A percentile compares a stretch with the other conserved stretches of the same genome.
These are phyloP conservation scores for Exophiala sp. DNA, from an alignment of 2,329 filamentous ascomycete species.

Conservation along the genomic window DNA sequence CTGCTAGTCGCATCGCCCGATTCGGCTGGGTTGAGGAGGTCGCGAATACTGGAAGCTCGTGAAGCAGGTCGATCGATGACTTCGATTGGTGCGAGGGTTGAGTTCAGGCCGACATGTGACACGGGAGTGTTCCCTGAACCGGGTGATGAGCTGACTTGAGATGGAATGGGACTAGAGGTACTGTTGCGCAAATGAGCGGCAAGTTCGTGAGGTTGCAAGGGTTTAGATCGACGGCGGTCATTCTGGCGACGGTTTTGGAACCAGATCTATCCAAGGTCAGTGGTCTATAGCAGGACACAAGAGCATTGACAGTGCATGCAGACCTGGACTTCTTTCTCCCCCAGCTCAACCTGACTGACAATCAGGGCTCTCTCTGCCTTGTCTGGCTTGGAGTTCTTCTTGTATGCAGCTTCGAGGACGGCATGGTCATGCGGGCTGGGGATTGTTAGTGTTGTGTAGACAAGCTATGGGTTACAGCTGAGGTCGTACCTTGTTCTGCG, in stretches of 20 bases:
- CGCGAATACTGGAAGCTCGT: conserved; percentile 24
- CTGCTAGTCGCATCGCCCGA: conserved; percentile 6
- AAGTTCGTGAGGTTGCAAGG: conserved; percentile 71
- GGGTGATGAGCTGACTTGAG: conserved; percentile 10
- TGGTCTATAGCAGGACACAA: conserved; percentile 14
- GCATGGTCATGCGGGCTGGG: conserved; percentile 78
- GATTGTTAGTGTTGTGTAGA: conserved; percentile 6
- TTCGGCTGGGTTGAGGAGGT: conserved; percentile 24
- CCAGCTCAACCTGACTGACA: conserved; percentile 76
- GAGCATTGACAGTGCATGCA: conserved; percentile 1
- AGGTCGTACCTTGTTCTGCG: conserved; percentile 21
- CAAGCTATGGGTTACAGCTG: not conserved
- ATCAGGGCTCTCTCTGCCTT: conserved; percentile 80
- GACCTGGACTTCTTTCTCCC: conserved; percentile 96
- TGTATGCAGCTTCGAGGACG: conserved; percentile 79
- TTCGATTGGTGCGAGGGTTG: conserved; percentile 12
- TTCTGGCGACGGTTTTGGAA: conserved; percentile 95
- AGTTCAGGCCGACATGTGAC: not conserved
- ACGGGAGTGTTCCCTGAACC: not conserved
- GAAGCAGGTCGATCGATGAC: conserved; percentile 18
- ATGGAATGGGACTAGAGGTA: conserved; percentile 11
- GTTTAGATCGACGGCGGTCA: conserved; percentile 80
- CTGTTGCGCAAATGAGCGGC: conserved; percentile 35
- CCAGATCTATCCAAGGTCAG: conserved; percentile 66
- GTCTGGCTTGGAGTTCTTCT: conserved; percentile 81